Percentiles rank a stretch among this genome's conserved stretches.
Conservation (phyloP, 2,329 filamentous ascomycete genomes). For the Daldinia eschscholtzii region DNA sequence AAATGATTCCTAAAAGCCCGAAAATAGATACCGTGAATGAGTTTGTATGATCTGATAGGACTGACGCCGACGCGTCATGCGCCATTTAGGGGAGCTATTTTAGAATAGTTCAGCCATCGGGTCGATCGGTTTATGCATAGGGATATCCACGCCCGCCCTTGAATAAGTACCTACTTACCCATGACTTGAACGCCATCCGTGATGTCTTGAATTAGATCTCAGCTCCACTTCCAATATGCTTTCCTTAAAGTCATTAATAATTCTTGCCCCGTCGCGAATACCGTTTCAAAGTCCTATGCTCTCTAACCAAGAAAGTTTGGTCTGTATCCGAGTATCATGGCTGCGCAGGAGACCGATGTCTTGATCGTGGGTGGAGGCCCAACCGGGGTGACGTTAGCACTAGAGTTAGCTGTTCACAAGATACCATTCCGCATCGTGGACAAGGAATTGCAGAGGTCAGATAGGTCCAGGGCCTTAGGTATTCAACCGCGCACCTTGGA, state of each 20-base stretch:
- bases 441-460: conserved; percentile 57
- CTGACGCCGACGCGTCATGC: conserved; percentile 32
- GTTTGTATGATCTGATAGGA: conserved; percentile 11
- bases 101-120: neutral
- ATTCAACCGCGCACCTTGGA: conserved; percentile 64
- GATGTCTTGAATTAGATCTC: conserved; percentile 28
- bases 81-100: conserved; percentile 13
- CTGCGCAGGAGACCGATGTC: conserved; percentile 52
- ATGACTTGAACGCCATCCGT: neutral
- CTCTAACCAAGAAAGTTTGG: neutral
- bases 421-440: conserved; percentile 53
- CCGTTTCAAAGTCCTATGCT: neutral
- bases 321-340: conserved; percentile 10
- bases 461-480: conserved; percentile 58
- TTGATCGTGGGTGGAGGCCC: conserved; percentile 59
- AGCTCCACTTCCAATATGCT: conserved; percentile 13
- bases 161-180: neutral
- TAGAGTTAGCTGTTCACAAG: conserved; percentile 50
- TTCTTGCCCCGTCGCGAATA: neutral
- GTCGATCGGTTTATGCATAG: neutral
- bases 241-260: conserved; percentile 4
- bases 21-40: conserved; percentile 21
- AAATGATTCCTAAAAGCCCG: conserved; percentile 10
- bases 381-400: conserved; percentile 57
- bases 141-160: neutral